phyloP scores from a whole-genome alignment of 2,329 filamentous ascomycete genomes.

The Talaromyces piceae region DNA sequence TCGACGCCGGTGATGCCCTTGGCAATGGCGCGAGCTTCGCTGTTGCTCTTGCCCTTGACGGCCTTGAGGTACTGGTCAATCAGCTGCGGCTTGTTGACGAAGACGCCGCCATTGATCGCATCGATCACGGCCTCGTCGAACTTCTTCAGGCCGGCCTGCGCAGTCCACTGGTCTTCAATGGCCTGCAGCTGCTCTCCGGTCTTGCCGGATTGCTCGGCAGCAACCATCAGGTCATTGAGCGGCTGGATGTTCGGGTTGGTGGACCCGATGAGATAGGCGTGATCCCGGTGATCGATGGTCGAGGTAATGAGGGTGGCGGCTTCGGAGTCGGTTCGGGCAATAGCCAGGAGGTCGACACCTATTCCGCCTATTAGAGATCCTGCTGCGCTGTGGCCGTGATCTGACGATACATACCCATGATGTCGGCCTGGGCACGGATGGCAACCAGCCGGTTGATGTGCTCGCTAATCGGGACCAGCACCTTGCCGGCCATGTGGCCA shows the following conservation, averaged over 20 bases:
- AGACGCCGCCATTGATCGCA: conserved; percentile 62
- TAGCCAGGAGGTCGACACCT: conserved; percentile 77
- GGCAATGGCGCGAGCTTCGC: conserved; percentile 72
- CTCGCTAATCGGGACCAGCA: conserved; percentile 91
- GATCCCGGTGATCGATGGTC: conserved; percentile 91
- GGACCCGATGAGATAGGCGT: conserved; percentile 81
- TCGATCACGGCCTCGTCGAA: conserved; percentile 87
- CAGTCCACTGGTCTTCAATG: conserved; percentile 84
- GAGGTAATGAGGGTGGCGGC: conserved; percentile 95
- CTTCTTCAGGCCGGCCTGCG: conserved; percentile 71
- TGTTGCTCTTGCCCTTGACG: conserved; percentile 76
- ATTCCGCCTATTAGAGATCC: background rate
- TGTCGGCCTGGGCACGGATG: conserved; percentile 94
- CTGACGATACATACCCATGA: conserved; percentile 66
- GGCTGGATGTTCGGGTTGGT: conserved; percentile 81
- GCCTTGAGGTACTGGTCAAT: conserved; percentile 59
- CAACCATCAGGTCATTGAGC: conserved; percentile 83
- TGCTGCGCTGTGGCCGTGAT: too few species aligned
- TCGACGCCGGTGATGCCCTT: conserved; percentile 69
- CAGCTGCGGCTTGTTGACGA: conserved; percentile 59
- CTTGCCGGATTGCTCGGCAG: conserved; percentile 77
- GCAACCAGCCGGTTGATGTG: conserved; percentile 97
- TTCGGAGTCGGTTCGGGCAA: conserved; percentile 95
- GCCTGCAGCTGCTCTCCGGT: conserved; percentile 71
- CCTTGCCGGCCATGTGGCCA: conserved; percentile 98